These are phyloP conservation scores for Chionographis japonica DNA, from an alignment of 106 monocot genomes.

Conservation along the genomic window DNA sequence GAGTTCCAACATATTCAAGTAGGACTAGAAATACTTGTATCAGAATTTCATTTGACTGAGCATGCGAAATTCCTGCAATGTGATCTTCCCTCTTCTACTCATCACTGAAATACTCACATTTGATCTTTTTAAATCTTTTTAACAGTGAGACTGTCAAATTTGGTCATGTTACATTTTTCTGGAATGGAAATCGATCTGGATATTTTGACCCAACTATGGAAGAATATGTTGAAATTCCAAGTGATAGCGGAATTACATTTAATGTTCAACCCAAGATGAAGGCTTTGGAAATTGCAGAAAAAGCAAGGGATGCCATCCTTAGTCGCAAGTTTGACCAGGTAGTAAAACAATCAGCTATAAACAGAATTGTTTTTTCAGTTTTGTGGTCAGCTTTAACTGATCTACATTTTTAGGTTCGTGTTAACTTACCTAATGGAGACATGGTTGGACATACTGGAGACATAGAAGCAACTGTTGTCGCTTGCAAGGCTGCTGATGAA, in stretches of 20 bases:
- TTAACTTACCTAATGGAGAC: conserved; percentile 78
- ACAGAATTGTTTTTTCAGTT: not conserved
- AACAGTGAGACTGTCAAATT: conserved; percentile 86
- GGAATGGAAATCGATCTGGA: conserved; percentile 93
- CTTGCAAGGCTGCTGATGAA: conserved; percentile 76
- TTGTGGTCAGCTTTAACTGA: not conserved
- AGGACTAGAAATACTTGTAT: too few relatives aligned
- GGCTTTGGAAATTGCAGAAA: conserved; percentile 79
- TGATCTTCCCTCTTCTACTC: not conserved
- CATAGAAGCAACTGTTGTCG: conserved; percentile 77
- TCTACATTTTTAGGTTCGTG: conserved; percentile 41
- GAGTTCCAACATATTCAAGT: too few relatives aligned
- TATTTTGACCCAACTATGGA: conserved; percentile 68
- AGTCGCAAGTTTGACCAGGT: conserved; percentile 89
- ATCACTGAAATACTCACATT: too few relatives aligned
- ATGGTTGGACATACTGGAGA: conserved; percentile 99
- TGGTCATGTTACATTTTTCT: conserved; percentile 96
- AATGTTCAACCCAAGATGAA: conserved; percentile 90
- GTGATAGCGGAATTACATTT: conserved; percentile 85
- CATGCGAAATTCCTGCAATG: not conserved
- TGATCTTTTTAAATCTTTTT: too few relatives aligned
- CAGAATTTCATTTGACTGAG: too few relatives aligned
- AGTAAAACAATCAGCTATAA: not conserved
- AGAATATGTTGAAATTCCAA: conserved; percentile 90
- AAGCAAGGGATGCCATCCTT: conserved; percentile 77